Base-by-base conservation (phyloP, 2,329 filamentous ascomycete species). In the Colletotrichum sp. region DNA sequence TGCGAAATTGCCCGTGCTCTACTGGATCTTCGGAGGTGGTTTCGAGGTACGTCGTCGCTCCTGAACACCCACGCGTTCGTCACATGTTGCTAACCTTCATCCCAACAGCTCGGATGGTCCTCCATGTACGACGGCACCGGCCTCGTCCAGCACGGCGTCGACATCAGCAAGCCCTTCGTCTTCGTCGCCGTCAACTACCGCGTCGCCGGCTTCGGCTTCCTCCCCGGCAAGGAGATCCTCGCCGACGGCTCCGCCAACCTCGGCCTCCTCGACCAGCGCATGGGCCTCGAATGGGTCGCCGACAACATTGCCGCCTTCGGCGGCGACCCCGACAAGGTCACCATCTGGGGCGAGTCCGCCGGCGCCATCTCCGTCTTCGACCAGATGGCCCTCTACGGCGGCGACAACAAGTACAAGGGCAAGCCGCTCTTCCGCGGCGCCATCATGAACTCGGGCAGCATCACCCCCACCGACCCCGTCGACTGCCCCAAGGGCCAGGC, bases 121-220 rank as follows among this genome's bases (percentile, higher is more conserved):
- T 79, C 78, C 19, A 83, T 81, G 77, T 87, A 87, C 69, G 85
- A 88, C 76, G 86, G 81, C 6, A 79, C 82, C 3, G 77, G 79
- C 7, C 79, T 86, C 19, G 80, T 88, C 16, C 61, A 79, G 8
- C 79, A 82, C 11, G 83, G 84, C 3, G 79, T 89, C 71, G 72
- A 81, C 9, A 79, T 89, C 55, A 87, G 86, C 34, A 90, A 92
- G 80, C 90, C 91, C 0, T 88, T 94, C 68, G 85, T 95, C 52
- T 92, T 91, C 65, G 92, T 94, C 1, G 87, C 89, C 0, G 89
- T 93, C 77, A 93, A 93, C 80, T 94, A 94, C 82, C 90, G 92
- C 1, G 85, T 93, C 4, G 89, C 89, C 19, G 91, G 89, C 0
- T 93, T 93, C 78, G 92, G 92, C 0, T 93, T 93, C 81, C 78